Base-by-base conservation (phyloP, 2,329 filamentous ascomycete species). In the Monosporascus sp. region DNA sequence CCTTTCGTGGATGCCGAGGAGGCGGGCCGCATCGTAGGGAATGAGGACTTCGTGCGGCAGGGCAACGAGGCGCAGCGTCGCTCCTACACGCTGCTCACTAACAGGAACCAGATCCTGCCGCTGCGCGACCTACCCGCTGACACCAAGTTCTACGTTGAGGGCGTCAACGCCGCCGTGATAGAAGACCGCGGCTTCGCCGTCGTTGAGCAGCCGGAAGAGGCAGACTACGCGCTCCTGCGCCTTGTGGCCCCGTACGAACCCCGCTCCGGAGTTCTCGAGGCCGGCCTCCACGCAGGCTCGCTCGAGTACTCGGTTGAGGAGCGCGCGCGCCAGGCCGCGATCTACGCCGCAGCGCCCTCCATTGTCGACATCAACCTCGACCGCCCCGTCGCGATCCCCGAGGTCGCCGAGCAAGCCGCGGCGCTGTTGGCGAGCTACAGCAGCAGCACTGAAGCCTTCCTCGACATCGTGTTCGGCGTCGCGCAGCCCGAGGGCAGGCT, bases 1-100 rank as follows among this genome's bases (percentile, higher is more conserved):
- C 77, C 75, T 0, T 80, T 76, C 43, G 73, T 80, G 4, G 74
- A 81, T 53, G 67, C 68, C 1, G 72, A 74, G 1, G 67, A 64
- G 1, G 76, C 75, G 0, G 67, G 63, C 1, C 63, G 65, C 3
- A 59, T 75, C 3, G 77, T 78, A 20, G 77, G 76, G 3, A 75
- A 74, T 37, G 61, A 68, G 9, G 72, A 75, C 54, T 80, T 78
- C 55, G 59, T 65, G 8, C 60, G 64, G 2, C 55, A 69, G 0
- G 74, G 72, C 35, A 60, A 64, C 37, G 70, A 72, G 46, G 63
- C 72, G 0, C 73, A 67, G 53, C 57, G 63, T 15, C 60, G 63
- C 37, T 56, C 61, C 5, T 65, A 60, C 51, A 65, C 62, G 1
- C 53, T 66, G 24, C 56, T 65, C 6, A 62, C 53, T 14, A 65